Conservation (phyloP, 805 yeast genomes). For the Blastobotrys americana region DNA sequence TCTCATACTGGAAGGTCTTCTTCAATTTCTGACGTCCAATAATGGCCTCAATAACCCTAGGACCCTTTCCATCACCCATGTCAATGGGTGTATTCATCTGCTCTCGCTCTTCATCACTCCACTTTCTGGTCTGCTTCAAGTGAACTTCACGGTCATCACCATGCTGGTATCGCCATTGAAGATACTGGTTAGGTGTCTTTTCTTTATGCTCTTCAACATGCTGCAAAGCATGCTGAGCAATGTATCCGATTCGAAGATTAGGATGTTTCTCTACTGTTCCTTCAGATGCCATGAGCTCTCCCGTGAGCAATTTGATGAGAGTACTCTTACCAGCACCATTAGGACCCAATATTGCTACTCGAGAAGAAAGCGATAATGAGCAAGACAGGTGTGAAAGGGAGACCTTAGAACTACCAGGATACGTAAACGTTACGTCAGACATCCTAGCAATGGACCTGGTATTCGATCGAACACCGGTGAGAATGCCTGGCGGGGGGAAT, state of each 20-base stretch:
- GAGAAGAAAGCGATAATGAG: conserved; percentile 88
- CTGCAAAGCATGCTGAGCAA: conserved; percentile 97
- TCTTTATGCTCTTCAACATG: conserved; percentile 97
- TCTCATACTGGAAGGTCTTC: conserved; percentile 93
- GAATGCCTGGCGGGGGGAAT: conserved; percentile 96
- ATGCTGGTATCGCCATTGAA: conserved; percentile 96
- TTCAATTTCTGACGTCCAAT: conserved; percentile 96
- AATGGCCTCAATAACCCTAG: conserved; percentile 83
- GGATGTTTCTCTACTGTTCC: conserved; percentile 98
- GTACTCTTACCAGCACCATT: conserved; percentile 99
- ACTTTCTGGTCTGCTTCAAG: conserved; percentile 84
- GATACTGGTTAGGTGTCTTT: conserved; percentile 93
- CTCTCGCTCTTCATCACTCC: conserved; percentile 69
- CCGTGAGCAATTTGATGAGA: conserved; percentile 85
- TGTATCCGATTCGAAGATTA: conserved; percentile 94
- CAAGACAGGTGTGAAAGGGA: conserved; percentile 74
- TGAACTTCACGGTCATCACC: conserved; percentile 98
- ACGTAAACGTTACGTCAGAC: conserved; percentile 75
- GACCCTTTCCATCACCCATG: conserved; percentile 79
- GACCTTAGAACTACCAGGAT: conserved; percentile 85
- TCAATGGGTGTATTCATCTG: conserved; percentile 74
- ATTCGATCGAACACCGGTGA: conserved; percentile 93
- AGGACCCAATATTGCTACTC: conserved; percentile 95
- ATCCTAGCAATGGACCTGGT: conserved; percentile 90
- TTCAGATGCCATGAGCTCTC: conserved; percentile 74